Conservation (phyloP, 1,284 basidiomycete genomes). For the Cryptococcus sp. region DNA sequence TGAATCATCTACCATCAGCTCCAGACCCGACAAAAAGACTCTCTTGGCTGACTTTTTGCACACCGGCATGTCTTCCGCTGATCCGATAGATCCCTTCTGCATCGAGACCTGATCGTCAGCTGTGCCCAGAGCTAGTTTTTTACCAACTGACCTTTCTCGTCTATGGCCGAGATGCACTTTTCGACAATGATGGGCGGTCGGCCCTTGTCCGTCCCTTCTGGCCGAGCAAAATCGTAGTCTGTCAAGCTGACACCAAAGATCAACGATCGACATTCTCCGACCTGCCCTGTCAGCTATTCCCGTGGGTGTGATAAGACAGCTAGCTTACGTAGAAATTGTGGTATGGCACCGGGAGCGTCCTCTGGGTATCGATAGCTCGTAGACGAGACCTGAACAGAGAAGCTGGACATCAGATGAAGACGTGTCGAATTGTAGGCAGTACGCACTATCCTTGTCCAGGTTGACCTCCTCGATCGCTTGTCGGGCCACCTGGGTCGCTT, state of each 20-base stretch:
- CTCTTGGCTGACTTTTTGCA: slow-evolving; percentile 61
- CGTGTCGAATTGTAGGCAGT: slow-evolving; percentile 22
- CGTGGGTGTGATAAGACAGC: not conserved
- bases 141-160: slow-evolving; percentile 52
- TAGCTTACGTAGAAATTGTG: slow-evolving; percentile 40
- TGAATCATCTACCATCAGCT: slow-evolving; percentile 61
- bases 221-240: slow-evolving; percentile 84
- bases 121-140: not conserved
- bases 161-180: slow-evolving; percentile 79
- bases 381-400: slow-evolving; percentile 21
- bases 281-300: slow-evolving; percentile 53
- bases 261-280: slow-evolving; percentile 72
- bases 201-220: slow-evolving; percentile 58
- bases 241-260: slow-evolving; percentile 88
- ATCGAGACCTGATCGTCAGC: slow-evolving; percentile 55
- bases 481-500: slow-evolving; percentile 44
- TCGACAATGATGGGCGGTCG: slow-evolving; percentile 72
- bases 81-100: slow-evolving; percentile 64
- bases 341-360: slow-evolving; percentile 34
- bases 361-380: slow-evolving; percentile 8
- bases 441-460: slow-evolving; percentile 61
- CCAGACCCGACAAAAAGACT: slow-evolving; percentile 2
- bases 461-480: slow-evolving; percentile 59
- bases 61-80: slow-evolving; percentile 70
- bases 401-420: slow-evolving; percentile 15